A percentile compares a stretch with the other conserved stretches of the same genome.
phyloP scores from a whole-genome alignment of 495 filamentous ascomycete species.

The Tuber umbilicatum region DNA sequence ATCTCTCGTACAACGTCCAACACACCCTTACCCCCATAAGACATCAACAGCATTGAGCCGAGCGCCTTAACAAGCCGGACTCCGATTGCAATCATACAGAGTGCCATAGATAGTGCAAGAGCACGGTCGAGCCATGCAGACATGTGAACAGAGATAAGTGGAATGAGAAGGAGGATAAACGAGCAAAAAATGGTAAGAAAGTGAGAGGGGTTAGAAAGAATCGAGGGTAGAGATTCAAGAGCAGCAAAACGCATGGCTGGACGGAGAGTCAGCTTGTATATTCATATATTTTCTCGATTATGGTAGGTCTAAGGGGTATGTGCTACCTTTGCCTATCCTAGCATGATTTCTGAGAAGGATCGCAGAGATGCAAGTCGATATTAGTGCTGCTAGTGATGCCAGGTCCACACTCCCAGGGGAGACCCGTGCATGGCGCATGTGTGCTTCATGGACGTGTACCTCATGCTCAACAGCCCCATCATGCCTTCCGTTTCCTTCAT shows the following conservation, averaged over 20 bases:
- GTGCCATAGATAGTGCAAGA: conserved; percentile 69
- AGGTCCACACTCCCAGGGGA: conserved; percentile 69
- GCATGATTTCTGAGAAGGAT: conserved; percentile 85
- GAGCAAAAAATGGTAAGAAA: conserved; percentile 85
- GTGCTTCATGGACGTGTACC: conserved; percentile 48
- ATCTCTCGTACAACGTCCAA: conserved; percentile 75
- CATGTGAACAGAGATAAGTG: conserved; percentile 66
- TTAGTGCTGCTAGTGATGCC: conserved; percentile 78
- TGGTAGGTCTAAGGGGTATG: neutral
- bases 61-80: conserved; percentile 72
- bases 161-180: conserved; percentile 70
- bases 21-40: conserved; percentile 62
- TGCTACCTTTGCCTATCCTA: conserved; percentile 72
- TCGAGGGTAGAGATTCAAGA: conserved; percentile 69
- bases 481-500: conserved; percentile 43
- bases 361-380: conserved; percentile 78
- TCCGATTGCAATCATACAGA: conserved; percentile 80
- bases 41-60: conserved; percentile 92
- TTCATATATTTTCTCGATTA: neutral
- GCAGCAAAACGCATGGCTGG: conserved; percentile 64
- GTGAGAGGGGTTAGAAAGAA: conserved; percentile 87
- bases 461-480: conserved; percentile 44
- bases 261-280: conserved; percentile 2
- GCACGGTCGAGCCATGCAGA: conserved; percentile 75
- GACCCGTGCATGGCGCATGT: conserved; percentile 63